These are phyloP conservation scores for Eucalyptus erythrocorys DNA, from an alignment of 345 rosid genomes.

Conservation along the genomic window DNA sequence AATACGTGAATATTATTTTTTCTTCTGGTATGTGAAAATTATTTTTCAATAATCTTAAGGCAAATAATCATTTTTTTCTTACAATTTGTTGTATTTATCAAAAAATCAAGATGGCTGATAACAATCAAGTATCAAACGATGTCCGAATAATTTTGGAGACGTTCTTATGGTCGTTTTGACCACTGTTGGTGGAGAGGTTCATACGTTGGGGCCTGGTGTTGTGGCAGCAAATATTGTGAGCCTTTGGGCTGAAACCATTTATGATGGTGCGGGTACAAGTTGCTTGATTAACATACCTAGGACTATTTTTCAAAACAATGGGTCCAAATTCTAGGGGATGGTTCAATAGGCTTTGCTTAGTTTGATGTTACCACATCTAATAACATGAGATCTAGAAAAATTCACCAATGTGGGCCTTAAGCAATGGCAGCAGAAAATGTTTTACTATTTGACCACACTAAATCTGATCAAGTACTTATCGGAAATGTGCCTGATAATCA, in stretches of 20 bases:
- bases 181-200: not conserved
- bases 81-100: too few species aligned
- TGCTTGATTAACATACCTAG: not conserved
- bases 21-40: too few species aligned
- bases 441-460: too few species aligned
- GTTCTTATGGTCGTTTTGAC: not conserved
- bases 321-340: too few species aligned
- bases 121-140: not conserved
- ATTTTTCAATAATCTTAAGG: not conserved
- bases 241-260: not conserved
- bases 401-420: fast-evolving
- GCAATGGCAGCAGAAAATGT: too few species aligned
- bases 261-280: not conserved
- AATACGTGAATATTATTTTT: too few species aligned
- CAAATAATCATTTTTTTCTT: not conserved
- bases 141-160: not conserved
- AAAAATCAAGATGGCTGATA: not conserved
- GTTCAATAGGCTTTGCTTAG: too few species aligned
- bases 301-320: too few species aligned
- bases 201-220: fast-evolving
- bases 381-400: too few species aligned
- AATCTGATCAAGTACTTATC: too few species aligned
- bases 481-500: too few species aligned
- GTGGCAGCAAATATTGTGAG: not conserved
- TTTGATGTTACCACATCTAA: too few species aligned